Evolutionary conservation across 2,329 filamentous ascomycete genomes (phyloP).

Genomic region (Hypoxylon sp.): DNA sequence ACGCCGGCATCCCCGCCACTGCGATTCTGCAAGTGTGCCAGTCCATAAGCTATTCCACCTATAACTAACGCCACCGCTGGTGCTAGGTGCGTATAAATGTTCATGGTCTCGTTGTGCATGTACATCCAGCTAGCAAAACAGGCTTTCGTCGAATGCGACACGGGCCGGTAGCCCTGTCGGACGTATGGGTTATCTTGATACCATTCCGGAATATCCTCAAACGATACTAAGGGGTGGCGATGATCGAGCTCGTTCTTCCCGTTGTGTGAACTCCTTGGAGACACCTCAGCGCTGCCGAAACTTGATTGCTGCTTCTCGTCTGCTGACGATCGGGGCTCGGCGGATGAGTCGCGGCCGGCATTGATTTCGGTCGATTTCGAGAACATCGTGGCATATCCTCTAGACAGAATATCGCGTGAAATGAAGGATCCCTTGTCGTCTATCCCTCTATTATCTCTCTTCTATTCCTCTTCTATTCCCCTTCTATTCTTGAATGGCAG

Average conservation of each 20-base stretch:
- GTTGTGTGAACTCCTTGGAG: slow-evolving; percentile 25
- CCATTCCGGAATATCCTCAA: slow-evolving; percentile 51
- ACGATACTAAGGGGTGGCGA: slow-evolving; percentile 37
- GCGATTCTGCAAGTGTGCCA: slow-evolving; percentile 52
- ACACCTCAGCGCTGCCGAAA: slow-evolving; percentile 19
- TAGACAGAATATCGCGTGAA: not conserved
- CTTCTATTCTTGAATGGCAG: slow-evolving; percentile 5
- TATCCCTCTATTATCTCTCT: not conserved
- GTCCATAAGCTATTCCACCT: slow-evolving; percentile 58
- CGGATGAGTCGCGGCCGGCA: slow-evolving; percentile 2
- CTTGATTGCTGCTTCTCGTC: slow-evolving; percentile 33
- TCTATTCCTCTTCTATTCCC: not conserved
- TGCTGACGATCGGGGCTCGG: slow-evolving; percentile 17
- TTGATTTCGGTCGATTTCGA: slow-evolving; percentile 15
- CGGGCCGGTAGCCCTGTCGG: slow-evolving; percentile 73
- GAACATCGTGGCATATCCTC: slow-evolving; percentile 15
- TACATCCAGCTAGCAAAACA: slow-evolving; percentile 71
- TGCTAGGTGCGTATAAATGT: slow-evolving; percentile 78
- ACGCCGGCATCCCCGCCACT: slow-evolving; percentile 63
- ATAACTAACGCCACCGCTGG: slow-evolving; percentile 62
- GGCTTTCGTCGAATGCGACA: slow-evolving; percentile 69
- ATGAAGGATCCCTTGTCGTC: not conserved
- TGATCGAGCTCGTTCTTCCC: slow-evolving; percentile 24
- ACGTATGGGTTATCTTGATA: slow-evolving; percentile 76
- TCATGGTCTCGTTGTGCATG: slow-evolving; percentile 70